Percentiles rank a stretch among this genome's conserved stretches.
phyloP scores from a whole-genome alignment of 768 basidiomycete genomes.

The Mycena belliarum region DNA sequence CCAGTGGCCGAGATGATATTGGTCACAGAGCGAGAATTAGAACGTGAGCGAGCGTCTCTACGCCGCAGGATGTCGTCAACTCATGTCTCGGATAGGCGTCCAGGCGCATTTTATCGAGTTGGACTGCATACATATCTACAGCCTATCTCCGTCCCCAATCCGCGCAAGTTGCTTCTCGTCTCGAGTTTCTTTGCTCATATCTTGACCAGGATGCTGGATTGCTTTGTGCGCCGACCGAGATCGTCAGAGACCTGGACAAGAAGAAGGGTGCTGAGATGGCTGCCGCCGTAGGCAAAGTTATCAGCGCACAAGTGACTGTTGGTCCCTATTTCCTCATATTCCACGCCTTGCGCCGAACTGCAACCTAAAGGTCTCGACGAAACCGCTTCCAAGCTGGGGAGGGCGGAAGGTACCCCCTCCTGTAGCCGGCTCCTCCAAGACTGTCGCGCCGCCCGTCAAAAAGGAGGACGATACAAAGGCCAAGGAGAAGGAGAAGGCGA shows the following conservation, averaged over 20 bases:
- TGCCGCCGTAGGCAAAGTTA: constrained; percentile 48
- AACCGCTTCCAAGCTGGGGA: constrained; percentile 12
- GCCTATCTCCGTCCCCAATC: constrained; percentile 65
- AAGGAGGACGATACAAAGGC: constrained; percentile 20
- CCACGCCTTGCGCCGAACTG: neutral
- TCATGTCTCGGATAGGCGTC: constrained; percentile 42
- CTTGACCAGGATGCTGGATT: constrained; percentile 45
- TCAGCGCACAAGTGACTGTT: constrained; percentile 50
- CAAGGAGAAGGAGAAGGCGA: constrained; percentile 28
- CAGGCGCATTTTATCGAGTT: constrained; percentile 54
- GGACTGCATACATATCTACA: constrained; percentile 67
- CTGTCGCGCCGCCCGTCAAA: constrained; percentile 19
- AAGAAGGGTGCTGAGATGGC: constrained; percentile 43
- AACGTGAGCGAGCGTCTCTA: constrained; percentile 50
- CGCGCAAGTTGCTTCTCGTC: constrained; percentile 43
- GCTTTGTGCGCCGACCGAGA: constrained; percentile 42
- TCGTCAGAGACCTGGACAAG: constrained; percentile 41
- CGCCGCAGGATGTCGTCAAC: neutral
- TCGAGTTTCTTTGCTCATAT: neutral
- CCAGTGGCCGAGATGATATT: constrained; percentile 52
- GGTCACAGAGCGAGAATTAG: constrained; percentile 63
- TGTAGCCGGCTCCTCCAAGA: constrained; percentile 46
- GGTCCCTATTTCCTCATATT: neutral
- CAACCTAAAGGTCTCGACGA: neutral
- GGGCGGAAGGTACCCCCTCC: constrained; percentile 29